Percentiles rank a stretch among this genome's conserved stretches.
These are phyloP conservation scores for Ustilago loliicola DNA, from an alignment of 1,284 basidiomycete genomes.

Conservation along the genomic window DNA sequence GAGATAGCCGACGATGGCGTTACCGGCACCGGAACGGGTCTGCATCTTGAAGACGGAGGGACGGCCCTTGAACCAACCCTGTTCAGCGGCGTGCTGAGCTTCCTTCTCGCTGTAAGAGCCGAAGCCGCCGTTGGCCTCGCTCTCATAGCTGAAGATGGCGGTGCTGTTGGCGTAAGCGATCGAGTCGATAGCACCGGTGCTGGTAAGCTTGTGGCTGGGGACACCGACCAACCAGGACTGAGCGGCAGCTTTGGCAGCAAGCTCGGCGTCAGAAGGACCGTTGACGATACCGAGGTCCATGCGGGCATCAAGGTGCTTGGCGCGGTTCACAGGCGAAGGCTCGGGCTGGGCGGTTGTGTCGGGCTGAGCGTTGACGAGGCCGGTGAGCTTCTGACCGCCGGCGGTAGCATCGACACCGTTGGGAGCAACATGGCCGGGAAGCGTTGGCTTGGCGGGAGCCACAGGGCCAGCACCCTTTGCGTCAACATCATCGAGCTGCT, in stretches of 20 bases:
- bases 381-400: constrained; percentile 51
- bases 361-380: constrained; percentile 54
- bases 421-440: constrained; percentile 43
- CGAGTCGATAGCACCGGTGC: constrained; percentile 63
- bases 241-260: constrained; percentile 47
- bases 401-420: constrained; percentile 49
- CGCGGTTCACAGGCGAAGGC: constrained; percentile 52
- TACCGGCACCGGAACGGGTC: constrained; percentile 76
- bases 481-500: constrained; percentile 59
- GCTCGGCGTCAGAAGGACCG: constrained; percentile 43
- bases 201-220: constrained; percentile 49
- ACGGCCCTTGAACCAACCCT: constrained; percentile 53
- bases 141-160: constrained; percentile 69
- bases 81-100: constrained; percentile 40
- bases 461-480: constrained; percentile 46
- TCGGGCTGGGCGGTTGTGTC: constrained; percentile 44
- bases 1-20: constrained; percentile 67
- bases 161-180: constrained; percentile 63
- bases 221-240: constrained; percentile 61
- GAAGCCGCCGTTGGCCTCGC: constrained; percentile 62
- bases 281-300: constrained; percentile 54
- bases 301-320: constrained; percentile 53
- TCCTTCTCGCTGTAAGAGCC: constrained; percentile 64
- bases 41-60: constrained; percentile 68
- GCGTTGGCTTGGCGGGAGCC: constrained; percentile 36